Base-by-base conservation (phyloP, 176 grass and related monocot species). In the Juncus effusus region DNA sequence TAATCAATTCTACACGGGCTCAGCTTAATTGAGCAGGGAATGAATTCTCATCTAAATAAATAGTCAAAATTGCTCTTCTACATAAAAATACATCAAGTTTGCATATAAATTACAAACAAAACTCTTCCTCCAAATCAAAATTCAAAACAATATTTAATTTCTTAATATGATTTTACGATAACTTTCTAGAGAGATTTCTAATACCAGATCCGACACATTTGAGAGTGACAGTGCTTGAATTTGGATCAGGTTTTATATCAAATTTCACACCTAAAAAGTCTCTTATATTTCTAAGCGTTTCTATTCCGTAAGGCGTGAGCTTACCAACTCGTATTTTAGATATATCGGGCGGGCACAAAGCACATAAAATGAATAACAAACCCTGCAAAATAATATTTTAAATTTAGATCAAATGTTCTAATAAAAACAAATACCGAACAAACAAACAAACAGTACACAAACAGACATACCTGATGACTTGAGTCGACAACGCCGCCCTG, bases 401-500 rank as follows among this genome's bases (percentile, higher is more conserved):
- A 58, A 40, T 71, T 37, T 13, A 52, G 60, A 52, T 5, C 49
- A 65, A 69, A 64, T 38, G 0, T 19, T 28, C 19, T 28, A 0
- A 28, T 28, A 28, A 70, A 76, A 3, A 9, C 5, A 42, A 42
- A 10, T 36, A 6, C 2, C 4, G 5, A 16, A 39, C 38, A 51
- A 60, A 6, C 5, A 68, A 2, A 14, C 0, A 60, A 72, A 3
- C n/a, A 72, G 49, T 36, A 9, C 42, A 39, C 38, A 51, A 60
- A 65, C 4, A 3, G 9, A 4, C 60, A 81, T 4, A 96, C 92
- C 92, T 96, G 87, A 64, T 96, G 92, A 52, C 74, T 82, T 5
- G 93, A 97, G 72, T 97, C 93, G 64, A 97, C 82, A 56, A 92
- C 93, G 57, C 92, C 93, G 61, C 88, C 93, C 65, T 84, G 93